Evolutionary conservation across 2,329 filamentous ascomycete species (phyloP).

Genomic region (Dendrostoma leiphaemia): DNA sequence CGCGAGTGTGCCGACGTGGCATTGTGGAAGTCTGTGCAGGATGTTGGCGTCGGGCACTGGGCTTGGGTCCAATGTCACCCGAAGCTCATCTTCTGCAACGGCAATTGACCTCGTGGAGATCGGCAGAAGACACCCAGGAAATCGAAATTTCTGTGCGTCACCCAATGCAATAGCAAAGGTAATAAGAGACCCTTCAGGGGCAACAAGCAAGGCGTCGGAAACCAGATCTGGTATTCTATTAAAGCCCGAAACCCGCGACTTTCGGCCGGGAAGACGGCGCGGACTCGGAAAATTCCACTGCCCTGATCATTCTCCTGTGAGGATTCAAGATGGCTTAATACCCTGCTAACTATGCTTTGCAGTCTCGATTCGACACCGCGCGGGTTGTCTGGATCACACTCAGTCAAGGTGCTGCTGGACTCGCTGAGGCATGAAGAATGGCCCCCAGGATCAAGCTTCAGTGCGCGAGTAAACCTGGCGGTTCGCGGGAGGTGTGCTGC

Average conservation of each 20-base stretch:
- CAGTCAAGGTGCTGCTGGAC: too few relatives aligned
- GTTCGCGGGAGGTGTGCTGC: not conserved
- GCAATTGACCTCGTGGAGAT: not conserved
- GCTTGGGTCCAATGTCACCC: not conserved
- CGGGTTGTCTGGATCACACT: too few relatives aligned
- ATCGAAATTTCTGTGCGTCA: not conserved
- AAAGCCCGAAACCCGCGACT: not conserved
- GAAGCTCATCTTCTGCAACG: not conserved
- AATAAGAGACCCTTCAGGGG: not conserved
- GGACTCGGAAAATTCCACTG: not conserved
- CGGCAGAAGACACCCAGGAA: not conserved
- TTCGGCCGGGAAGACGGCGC: not conserved
- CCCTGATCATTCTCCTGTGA: not conserved
- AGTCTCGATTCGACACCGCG: too few relatives aligned
- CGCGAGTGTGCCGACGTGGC: not conserved
- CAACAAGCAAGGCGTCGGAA: not conserved
- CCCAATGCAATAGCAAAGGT: not conserved
- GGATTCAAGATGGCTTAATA: too few relatives aligned
- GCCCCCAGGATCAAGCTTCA: too few relatives aligned
- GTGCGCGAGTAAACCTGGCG: not conserved
- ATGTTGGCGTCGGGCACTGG: not conserved
- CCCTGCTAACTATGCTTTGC: too few relatives aligned
- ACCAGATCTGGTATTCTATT: not conserved
- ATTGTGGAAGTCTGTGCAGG: not conserved
- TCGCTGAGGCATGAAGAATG: too few relatives aligned